These are phyloP conservation scores for Mucor mucedo DNA, from an alignment of 371 early-diverging fungal species.

Conservation along the genomic window DNA sequence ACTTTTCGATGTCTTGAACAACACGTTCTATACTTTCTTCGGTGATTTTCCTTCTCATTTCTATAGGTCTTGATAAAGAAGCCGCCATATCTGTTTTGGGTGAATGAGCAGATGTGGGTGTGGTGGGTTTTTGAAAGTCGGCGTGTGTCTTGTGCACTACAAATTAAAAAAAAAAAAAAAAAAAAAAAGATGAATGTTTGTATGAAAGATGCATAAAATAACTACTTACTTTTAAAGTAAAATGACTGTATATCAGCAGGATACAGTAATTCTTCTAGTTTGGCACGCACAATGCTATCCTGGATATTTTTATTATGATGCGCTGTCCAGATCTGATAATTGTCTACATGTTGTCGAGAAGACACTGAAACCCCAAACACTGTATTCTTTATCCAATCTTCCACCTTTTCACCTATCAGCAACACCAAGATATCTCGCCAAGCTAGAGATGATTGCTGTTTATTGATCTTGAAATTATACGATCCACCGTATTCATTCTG, in stretches of 20 bases:
- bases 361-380: constrained; percentile 67
- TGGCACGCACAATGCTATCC: constrained; percentile 46
- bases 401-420: constrained; percentile 64
- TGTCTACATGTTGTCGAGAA: constrained; percentile 62
- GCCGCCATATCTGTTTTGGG: background rate
- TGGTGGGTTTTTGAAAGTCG: constrained; percentile 38
- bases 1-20: constrained; percentile 43
- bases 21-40: constrained; percentile 33
- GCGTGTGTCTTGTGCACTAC: constrained; percentile 58
- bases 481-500: constrained; percentile 80
- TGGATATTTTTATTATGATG: constrained; percentile 33
- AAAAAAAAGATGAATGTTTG: background rate
- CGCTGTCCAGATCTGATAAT: constrained; percentile 70
- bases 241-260: constrained; percentile 59
- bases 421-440: constrained; percentile 68
- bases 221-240: constrained; percentile 64
- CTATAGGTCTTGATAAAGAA: constrained; percentile 19
- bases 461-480: constrained; percentile 70
- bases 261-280: constrained; percentile 46
- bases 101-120: constrained; percentile 14
- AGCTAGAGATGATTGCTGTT: constrained; percentile 50
- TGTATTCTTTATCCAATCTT: constrained; percentile 62
- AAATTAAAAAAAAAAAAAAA: background rate
- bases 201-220: background rate
- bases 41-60: constrained; percentile 37